Conservation (phyloP, 257 asterid species). For the Solanum appendiculatum region DNA sequence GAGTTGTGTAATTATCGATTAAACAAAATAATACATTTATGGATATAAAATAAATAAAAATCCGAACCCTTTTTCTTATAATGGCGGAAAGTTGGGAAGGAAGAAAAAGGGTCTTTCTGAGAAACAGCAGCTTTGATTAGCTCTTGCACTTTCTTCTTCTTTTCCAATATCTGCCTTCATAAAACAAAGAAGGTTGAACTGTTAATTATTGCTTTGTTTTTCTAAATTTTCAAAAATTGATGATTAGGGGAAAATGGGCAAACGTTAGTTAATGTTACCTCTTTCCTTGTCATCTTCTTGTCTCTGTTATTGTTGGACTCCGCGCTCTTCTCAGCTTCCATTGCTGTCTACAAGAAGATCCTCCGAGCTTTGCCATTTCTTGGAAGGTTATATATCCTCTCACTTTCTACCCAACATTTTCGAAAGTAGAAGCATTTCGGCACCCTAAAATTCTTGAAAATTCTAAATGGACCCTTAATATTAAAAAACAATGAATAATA, state of each 20-base stretch:
- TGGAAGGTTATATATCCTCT: not conserved
- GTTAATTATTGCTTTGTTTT: not conserved
- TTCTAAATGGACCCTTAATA: not conserved
- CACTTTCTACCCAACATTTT: not conserved
- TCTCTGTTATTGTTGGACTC: slow-evolving; percentile 2
- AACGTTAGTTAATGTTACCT: slow-evolving; percentile 19
- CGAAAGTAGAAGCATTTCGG: not conserved
- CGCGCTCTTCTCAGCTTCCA: slow-evolving; percentile 17
- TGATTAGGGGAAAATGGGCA: not conserved
- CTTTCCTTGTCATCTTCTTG: slow-evolving; percentile 32
- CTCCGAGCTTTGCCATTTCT: not conserved
- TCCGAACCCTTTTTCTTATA: slow-evolving; percentile 40
- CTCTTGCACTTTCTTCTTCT: slow-evolving; percentile 47
- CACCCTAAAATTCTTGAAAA: not conserved
- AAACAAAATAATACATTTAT: not conserved
- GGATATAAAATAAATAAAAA: not conserved
- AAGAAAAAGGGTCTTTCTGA: slow-evolving; percentile 45
- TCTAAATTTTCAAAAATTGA: not conserved
- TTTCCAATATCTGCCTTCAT: slow-evolving; percentile 49
- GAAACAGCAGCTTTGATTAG: slow-evolving; percentile 41
- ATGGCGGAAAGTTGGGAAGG: slow-evolving; percentile 45
- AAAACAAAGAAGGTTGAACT: not conserved
- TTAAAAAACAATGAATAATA: not conserved
- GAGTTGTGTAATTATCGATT: no score
- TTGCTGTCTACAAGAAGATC: not conserved